Evolutionary conservation across 2,329 filamentous ascomycete genomes (phyloP).

Genomic region (Colletotrichum sp.): DNA sequence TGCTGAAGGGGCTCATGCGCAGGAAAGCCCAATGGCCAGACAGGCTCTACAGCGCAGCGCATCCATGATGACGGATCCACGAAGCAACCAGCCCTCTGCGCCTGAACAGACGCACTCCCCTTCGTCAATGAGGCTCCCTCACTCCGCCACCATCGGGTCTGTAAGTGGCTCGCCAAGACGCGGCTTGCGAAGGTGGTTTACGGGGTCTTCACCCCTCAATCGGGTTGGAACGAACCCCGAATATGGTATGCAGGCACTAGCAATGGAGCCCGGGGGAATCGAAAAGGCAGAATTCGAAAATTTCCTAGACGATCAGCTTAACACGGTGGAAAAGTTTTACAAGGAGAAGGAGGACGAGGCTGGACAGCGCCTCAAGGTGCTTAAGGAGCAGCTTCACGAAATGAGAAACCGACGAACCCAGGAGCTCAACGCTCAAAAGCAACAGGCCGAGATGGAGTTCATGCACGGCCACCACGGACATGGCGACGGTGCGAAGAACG

Average conservation of each 20-base stretch:
- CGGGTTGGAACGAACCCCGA: conserved; percentile 41
- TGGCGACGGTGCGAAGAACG: conserved; percentile 27
- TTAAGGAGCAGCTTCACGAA: conserved; percentile 87
- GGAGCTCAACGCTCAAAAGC: conserved; percentile 62
- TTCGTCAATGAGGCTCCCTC: neutral
- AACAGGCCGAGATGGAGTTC: conserved; percentile 34
- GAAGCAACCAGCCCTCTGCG: neutral
- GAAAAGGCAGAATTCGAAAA: conserved; percentile 84
- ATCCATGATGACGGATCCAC: conserved; percentile 28
- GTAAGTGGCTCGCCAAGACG: neutral
- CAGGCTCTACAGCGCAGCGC: conserved; percentile 38
- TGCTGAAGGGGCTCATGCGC: conserved; percentile 13
- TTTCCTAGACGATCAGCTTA: conserved; percentile 82
- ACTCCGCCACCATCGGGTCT: conserved; percentile 10
- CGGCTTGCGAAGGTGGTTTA: conserved; percentile 44
- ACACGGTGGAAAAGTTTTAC: conserved; percentile 95
- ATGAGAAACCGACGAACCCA: conserved; percentile 85
- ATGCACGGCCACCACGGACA: conserved; percentile 27
- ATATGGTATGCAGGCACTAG: conserved; percentile 46
- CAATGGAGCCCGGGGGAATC: conserved; percentile 66
- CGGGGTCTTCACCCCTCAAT: conserved; percentile 39
- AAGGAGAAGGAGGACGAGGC: conserved; percentile 87
- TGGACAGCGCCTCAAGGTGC: conserved; percentile 68
- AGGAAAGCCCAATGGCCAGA: conserved; percentile 25
- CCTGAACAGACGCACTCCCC: neutral